phyloP scores from a whole-genome alignment of 2,329 filamentous ascomycete genomes.

The Aspergillus ochraceoroseus region DNA sequence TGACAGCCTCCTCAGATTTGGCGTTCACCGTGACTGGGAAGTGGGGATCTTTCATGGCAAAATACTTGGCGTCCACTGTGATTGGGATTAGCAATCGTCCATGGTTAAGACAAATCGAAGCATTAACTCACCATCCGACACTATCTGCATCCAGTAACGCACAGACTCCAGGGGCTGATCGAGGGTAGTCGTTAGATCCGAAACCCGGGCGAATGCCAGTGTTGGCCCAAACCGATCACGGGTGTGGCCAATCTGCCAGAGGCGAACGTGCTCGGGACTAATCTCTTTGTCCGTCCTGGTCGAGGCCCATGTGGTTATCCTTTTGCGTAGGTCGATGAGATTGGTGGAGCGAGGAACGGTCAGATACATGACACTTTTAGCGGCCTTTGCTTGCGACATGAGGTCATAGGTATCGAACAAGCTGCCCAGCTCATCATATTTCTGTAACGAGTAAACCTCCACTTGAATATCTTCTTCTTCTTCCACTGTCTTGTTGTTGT shows the following conservation, averaged over 20 bases:
- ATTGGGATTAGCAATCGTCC: constrained; percentile 8
- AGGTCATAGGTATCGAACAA: constrained; percentile 45
- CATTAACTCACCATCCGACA: constrained; percentile 34
- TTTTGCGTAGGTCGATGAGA: constrained; percentile 37
- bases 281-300: constrained; percentile 21
- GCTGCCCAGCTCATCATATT: constrained; percentile 33
- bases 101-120: not conserved
- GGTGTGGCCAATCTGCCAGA: constrained; percentile 40
- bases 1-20: constrained; percentile 30
- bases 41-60: constrained; percentile 35
- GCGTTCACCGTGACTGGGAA: constrained; percentile 22
- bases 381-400: constrained; percentile 37
- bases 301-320: constrained; percentile 33
- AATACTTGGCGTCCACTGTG: constrained; percentile 34
- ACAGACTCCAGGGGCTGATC: constrained; percentile 26
- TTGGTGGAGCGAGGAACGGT: constrained; percentile 33
- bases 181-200: constrained; percentile 30
- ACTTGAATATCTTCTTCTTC: constrained; percentile 32
- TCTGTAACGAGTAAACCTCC: constrained; percentile 39
- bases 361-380: constrained; percentile 35
- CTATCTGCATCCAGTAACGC: constrained; percentile 39
- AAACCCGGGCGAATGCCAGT: constrained; percentile 34
- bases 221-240: constrained; percentile 32
- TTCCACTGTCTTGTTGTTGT: constrained; percentile 11
- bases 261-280: constrained; percentile 35